phyloP scores from a whole-genome alignment of 768 basidiomycete species.

The Rhizopogon sp. region DNA sequence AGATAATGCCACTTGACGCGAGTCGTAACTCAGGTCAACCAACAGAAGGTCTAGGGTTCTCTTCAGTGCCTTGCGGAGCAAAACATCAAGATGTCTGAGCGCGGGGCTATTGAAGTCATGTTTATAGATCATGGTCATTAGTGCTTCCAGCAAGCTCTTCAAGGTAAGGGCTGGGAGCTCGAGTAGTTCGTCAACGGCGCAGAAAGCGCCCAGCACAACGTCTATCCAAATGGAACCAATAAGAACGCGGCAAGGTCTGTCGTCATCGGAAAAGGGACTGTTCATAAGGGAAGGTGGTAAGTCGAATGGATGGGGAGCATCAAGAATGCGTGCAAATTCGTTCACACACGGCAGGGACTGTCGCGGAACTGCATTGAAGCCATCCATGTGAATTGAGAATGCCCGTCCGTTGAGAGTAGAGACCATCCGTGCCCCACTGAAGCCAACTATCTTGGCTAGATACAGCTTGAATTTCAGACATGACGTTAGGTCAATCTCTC shows the following conservation, averaged over 20 bases:
- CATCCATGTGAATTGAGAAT: conserved; percentile 52
- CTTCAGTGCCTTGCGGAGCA: conserved; percentile 48
- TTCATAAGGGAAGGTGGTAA: conserved; percentile 45
- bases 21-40: conserved; percentile 56
- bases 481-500: conserved; percentile 44
- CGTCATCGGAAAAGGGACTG: conserved; percentile 33
- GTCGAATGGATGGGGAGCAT: conserved; percentile 47
- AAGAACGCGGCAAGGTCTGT: conserved; percentile 38
- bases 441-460: conserved; percentile 49
- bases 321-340: conserved; percentile 53
- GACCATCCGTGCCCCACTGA: conserved; percentile 41
- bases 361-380: conserved; percentile 36
- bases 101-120: conserved; percentile 59
- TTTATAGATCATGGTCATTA: conserved; percentile 67
- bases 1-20: conserved; percentile 61
- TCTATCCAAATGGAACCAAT: conserved; percentile 66
- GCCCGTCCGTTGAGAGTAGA: conserved; percentile 43
- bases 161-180: conserved; percentile 49
- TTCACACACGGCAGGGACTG: conserved; percentile 51
- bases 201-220: conserved; percentile 47
- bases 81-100: conserved; percentile 49
- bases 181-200: conserved; percentile 38
- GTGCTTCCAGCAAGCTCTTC: conserved; percentile 57
- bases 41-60: conserved; percentile 47
- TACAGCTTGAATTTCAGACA: conserved; percentile 57